phyloP scores from a whole-genome alignment of 257 asterid species.

The Nicotiana tabacum region DNA sequence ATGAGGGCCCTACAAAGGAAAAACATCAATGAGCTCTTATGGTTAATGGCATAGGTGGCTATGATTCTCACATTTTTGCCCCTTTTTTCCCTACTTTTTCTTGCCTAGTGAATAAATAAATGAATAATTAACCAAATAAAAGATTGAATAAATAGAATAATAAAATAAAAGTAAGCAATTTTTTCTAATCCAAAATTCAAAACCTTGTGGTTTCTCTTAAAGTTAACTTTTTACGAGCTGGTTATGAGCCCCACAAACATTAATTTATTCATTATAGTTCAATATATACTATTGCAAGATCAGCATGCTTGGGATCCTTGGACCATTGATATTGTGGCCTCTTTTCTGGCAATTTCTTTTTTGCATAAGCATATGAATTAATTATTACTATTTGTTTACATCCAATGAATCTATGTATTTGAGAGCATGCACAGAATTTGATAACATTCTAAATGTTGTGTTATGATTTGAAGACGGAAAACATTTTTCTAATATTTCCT shows the following conservation, averaged over 20 bases:
- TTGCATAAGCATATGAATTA: background rate
- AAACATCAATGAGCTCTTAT: slow-evolving; percentile 22
- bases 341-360: background rate
- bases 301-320: slow-evolving; percentile 14
- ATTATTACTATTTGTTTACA: slow-evolving; percentile 6
- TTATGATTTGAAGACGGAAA: background rate
- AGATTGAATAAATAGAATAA: background rate
- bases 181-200: slow-evolving; percentile 8
- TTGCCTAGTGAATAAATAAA: background rate
- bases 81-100: slow-evolving; percentile 18
- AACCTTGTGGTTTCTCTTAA: background rate
- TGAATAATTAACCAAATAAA: background rate
- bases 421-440: slow-evolving; percentile 11
- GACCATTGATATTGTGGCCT: background rate
- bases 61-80: slow-evolving; percentile 33
- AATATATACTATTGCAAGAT: slow-evolving; percentile 2
- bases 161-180: background rate
- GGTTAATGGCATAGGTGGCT: slow-evolving; percentile 25
- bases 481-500: background rate
- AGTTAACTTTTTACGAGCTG: slow-evolving; percentile 8
- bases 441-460: background rate
- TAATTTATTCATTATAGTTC: background rate
- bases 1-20: slow-evolving; percentile 25
- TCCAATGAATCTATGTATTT: slow-evolving; percentile 1
- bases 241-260: background rate